These are phyloP conservation scores for Pouteria glomerata DNA, from an alignment of 148 eudicot genomes.

Conservation along the genomic window DNA sequence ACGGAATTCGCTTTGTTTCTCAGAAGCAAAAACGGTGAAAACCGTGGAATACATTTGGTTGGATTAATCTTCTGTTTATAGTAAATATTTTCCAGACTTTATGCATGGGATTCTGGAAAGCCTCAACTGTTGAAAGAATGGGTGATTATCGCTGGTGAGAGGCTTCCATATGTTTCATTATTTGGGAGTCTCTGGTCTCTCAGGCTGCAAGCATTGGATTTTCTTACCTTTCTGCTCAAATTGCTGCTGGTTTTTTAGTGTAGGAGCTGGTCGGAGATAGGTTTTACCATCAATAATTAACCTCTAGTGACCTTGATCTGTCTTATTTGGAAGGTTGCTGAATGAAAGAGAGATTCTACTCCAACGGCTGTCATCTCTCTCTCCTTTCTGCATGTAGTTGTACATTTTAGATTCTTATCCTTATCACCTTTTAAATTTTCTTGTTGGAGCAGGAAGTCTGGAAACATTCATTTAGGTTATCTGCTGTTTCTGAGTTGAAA, in stretches of 20 bases:
- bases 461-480: not conserved
- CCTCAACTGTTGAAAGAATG: not conserved
- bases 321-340: not conserved
- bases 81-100: not conserved
- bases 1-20: conserved; percentile 75
- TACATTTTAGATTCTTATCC: not conserved
- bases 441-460: not conserved
- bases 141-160: not conserved
- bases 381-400: not conserved
- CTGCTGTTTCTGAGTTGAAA: not conserved
- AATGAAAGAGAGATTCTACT: not conserved
- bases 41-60: not conserved
- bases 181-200: not conserved
- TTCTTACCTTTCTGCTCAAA: not conserved
- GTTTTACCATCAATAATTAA: not conserved
- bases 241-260: not conserved
- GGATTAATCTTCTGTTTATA: not conserved
- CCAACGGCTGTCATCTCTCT: not conserved
- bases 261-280: not conserved
- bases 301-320: not conserved
- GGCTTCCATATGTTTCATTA: not conserved
- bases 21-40: conserved; percentile 59
- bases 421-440: not conserved
- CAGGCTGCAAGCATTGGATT: not conserved
- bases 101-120: not conserved